Base-by-base conservation (phyloP, 2,329 filamentous ascomycete genomes). In the Colletotrichum viniferum region DNA sequence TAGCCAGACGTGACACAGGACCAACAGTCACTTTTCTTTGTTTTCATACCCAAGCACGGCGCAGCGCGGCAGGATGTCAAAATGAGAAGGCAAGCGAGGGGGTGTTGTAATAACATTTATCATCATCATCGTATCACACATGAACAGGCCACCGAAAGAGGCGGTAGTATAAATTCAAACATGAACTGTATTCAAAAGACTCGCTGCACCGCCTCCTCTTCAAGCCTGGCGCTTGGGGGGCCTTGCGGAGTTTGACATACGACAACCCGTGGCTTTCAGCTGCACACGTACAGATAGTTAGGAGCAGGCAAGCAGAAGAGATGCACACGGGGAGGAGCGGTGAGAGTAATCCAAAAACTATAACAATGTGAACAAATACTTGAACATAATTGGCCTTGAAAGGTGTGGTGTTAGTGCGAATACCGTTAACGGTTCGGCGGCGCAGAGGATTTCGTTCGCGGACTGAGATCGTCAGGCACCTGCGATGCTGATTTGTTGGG, bases 161-260 rank as follows among this genome's bases (percentile, higher is more conserved):
- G 65, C 38, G 36, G 69, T 60, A 56, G 71, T 58, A 52, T n/a
- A 48, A 70, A 69, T 8, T n/a, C 34, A 16, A 63, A 58, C 66
- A 30, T 70, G 43, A 52, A 62, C 52, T 71, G 52, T 71, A 71
- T 8, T 16, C 52, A 66, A 26, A 24, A 21, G 18, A 70, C 61
- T 73, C 18, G 32, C 13, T 52, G 68, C 64, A 69, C n/a, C 18
- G 61, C 76, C 74, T 70, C 60, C 61, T 72, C 67, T 72, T 34
- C 73, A 76, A 77, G 76, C 76, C 76, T 77, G 76, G 76, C 55
- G 76, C 76, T 77, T 77, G 69, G 73, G 69, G 55, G 76, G 21
- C 26, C 6, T 26, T 62, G 65, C 55, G 14, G 38, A 60, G 48
- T 64, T n/a, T n/a, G 69, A 63, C 21, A 36, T 48, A 63, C 16